These are phyloP conservation scores for Jatropha multifida DNA, from an alignment of 441 rosid genomes.

Conservation along the genomic window DNA sequence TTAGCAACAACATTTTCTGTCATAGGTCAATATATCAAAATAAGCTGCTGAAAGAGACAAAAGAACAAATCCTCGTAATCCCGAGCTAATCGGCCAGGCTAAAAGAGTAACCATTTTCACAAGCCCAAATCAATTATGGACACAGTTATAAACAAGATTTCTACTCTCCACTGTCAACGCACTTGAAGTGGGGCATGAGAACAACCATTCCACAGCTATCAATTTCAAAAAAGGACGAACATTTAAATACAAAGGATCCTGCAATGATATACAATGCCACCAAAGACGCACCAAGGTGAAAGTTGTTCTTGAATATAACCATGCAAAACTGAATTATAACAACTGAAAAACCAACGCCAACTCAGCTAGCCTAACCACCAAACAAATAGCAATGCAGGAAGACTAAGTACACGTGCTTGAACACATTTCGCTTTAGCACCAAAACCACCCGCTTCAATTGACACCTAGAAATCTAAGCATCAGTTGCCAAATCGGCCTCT, in stretches of 20 bases:
- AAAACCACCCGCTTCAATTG: background rate
- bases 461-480: background rate
- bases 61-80: too few relatives aligned
- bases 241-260: background rate
- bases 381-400: background rate
- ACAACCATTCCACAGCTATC: background rate
- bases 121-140: too few relatives aligned
- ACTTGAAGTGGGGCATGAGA: too few relatives aligned
- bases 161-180: too few relatives aligned
- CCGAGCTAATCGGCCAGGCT: too few relatives aligned
- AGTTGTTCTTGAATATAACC: background rate
- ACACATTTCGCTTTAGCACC: conserved; percentile 4
- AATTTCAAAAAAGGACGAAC: background rate
- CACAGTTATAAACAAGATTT: too few relatives aligned
- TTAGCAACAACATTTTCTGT: too few relatives aligned
- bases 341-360: background rate
- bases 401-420: background rate
- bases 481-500: conserved; percentile 48
- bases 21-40: too few relatives aligned
- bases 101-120: too few relatives aligned
- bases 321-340: background rate
- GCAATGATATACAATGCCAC: conserved; percentile 9
- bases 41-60: too few relatives aligned
- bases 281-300: background rate
- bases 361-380: conserved; percentile 1